phyloP scores from a whole-genome alignment of 495 filamentous ascomycete species.

The Penicillium odoratum region DNA sequence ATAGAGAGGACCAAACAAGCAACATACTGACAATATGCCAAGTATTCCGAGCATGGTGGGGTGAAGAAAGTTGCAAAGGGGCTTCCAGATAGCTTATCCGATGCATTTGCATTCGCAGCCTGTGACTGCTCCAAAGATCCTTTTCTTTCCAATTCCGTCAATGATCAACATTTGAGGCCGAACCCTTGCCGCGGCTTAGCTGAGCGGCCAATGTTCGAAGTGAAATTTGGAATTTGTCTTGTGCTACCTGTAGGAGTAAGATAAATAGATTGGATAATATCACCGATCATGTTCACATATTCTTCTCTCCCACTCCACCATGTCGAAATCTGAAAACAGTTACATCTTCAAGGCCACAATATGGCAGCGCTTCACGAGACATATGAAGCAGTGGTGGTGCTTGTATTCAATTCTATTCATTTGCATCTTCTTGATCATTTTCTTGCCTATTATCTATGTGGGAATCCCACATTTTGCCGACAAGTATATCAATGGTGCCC shows the following conservation, averaged over 20 bases:
- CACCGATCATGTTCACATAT: not conserved
- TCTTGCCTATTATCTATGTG: constrained; percentile 33
- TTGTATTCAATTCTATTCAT: constrained; percentile 25
- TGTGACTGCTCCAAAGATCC: too few species aligned
- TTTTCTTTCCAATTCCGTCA: not conserved
- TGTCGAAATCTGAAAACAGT: constrained; percentile 29
- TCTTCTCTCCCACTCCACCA: not conserved
- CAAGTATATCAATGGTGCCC: constrained; percentile 28
- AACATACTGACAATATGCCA: constrained; percentile 43
- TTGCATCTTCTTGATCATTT: constrained; percentile 20
- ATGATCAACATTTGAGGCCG: not conserved
- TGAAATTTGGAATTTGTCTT: not conserved
- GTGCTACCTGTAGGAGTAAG: too few species aligned
- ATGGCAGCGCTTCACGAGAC: constrained; percentile 26
- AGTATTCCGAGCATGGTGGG: constrained; percentile 49
- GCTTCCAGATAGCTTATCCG: too few species aligned
- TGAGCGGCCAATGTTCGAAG: not conserved
- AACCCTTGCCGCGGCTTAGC: not conserved
- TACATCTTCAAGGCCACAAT: constrained; percentile 21
- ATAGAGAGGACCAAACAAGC: constrained; percentile 58
- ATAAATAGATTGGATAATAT: too few species aligned
- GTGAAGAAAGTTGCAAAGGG: not conserved
- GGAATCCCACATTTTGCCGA: constrained; percentile 32
- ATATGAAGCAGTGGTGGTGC: constrained; percentile 39
- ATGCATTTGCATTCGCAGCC: too few species aligned